Percentiles rank a stretch among this genome's conserved stretches.
Conservation (phyloP, 371 early-diverging fungal species). For the Rozella allomycis region DNA sequence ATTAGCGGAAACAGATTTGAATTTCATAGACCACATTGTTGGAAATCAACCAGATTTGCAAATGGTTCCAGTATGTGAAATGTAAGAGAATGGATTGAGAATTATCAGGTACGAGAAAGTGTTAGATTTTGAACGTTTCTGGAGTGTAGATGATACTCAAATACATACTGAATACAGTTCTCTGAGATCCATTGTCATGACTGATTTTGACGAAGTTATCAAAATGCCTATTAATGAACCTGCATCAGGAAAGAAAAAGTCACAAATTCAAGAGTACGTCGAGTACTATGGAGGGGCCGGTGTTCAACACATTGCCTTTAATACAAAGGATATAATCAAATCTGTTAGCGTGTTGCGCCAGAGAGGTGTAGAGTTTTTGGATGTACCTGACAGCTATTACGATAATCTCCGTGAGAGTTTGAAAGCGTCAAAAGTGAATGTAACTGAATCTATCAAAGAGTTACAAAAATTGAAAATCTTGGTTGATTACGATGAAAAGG, state of each 20-base stretch:
- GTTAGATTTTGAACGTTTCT: constrained; percentile 90
- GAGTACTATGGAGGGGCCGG: constrained; percentile 71
- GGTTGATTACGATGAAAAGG: constrained; percentile 87
- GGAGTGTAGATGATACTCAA: constrained; percentile 91
- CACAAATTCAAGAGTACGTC: constrained; percentile 90
- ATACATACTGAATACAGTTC: constrained; percentile 87
- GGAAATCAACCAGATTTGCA: constrained; percentile 80
- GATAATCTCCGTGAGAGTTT: constrained; percentile 52
- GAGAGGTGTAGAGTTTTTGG: constrained; percentile 76
- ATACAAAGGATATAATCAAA: constrained; percentile 61
- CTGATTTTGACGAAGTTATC: constrained; percentile 67
- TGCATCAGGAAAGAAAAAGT: constrained; percentile 74
- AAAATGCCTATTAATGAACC: constrained; percentile 97
- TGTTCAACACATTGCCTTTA: constrained; percentile 88
- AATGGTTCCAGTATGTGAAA: constrained; percentile 65
- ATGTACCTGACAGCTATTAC: constrained; percentile 31
- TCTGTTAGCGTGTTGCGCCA: constrained; percentile 51
- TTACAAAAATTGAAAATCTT: constrained; percentile 67
- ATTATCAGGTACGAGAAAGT: constrained; percentile 34
- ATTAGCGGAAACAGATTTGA: constrained; percentile 35
- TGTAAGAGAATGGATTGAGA: constrained; percentile 14
- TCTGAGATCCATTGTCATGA: constrained; percentile 85
- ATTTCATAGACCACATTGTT: constrained; percentile 75
- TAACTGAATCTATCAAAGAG: constrained; percentile 55
- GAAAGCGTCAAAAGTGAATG: constrained; percentile 25